Evolutionary conservation across 306 rosid genomes (phyloP).

Genomic region (Sindora glabra): DNA sequence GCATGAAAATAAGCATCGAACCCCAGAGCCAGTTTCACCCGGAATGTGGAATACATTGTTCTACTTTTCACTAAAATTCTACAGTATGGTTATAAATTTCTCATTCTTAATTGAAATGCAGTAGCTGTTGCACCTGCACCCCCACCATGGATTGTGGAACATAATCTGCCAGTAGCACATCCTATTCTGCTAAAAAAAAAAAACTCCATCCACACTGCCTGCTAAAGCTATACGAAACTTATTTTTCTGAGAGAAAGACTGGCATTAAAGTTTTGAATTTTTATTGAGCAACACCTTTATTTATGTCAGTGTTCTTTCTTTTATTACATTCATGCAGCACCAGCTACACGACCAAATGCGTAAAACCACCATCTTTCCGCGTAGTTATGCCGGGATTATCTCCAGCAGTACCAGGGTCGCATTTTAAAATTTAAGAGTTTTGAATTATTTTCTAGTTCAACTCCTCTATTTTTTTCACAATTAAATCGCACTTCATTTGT

Average conservation of each 20-base stretch:
- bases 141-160: constrained; percentile 15
- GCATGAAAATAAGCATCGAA: constrained; percentile 18
- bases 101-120: constrained; percentile 14
- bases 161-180: constrained; percentile 5
- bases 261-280: background rate
- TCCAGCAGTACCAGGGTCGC: constrained; percentile 48
- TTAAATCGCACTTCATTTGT: no score
- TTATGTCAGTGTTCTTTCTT: constrained; percentile 13
- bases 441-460: background rate
- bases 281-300: background rate
- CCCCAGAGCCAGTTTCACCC: constrained; percentile 22
- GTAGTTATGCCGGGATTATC: constrained; percentile 36
- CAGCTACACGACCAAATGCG: constrained; percentile 33
- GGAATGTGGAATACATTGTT: constrained; percentile 25
- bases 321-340: constrained; percentile 28
- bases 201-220: constrained; percentile 26
- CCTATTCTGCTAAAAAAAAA: constrained; percentile 12
- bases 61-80: background rate
- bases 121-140: constrained; percentile 36
- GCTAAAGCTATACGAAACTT: constrained; percentile 13
- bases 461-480: background rate
- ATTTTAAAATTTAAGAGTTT: background rate
- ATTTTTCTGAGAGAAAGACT: background rate
- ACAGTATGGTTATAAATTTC: constrained; percentile 5
- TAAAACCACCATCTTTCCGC: constrained; percentile 30